These are phyloP conservation scores for Colletotrichum graminicola DNA, from an alignment of 2,329 filamentous ascomycete species.

Conservation along the genomic window DNA sequence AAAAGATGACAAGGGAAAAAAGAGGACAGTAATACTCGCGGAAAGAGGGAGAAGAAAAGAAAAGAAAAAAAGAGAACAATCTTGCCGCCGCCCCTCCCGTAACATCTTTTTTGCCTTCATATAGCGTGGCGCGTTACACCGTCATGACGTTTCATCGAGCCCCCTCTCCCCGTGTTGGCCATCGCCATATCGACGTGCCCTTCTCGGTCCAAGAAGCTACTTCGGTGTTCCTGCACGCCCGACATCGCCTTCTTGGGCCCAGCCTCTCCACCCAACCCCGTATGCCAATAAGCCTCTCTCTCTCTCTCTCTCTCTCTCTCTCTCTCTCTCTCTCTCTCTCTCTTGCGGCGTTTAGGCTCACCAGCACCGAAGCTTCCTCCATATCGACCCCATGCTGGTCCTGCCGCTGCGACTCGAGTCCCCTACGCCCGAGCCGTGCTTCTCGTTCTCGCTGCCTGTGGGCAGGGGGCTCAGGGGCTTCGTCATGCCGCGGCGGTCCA, in stretches of 20 bases:
- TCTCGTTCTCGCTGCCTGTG: conserved; percentile 53
- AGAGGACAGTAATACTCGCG: background rate
- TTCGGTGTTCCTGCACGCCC: background rate
- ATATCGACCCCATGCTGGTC: conserved; percentile 61
- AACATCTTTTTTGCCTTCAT: conserved; percentile 1
- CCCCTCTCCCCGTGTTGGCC: background rate
- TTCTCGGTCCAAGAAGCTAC: background rate
- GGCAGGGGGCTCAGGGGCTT: conserved; percentile 69
- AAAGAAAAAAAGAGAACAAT: conserved; percentile 3
- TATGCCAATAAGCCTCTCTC: background rate
- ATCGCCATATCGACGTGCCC: background rate
- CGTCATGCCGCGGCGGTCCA: conserved; percentile 67
- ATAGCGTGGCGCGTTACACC: conserved; percentile 20
- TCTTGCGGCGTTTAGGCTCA: conserved; percentile 45
- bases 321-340: background rate
- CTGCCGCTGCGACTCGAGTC: conserved; percentile 59
- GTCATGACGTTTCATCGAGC: conserved; percentile 29
- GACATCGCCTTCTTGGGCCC: background rate
- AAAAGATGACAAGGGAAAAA: too few relatives aligned
- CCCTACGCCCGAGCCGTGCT: conserved; percentile 60
- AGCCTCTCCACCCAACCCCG: too few relatives aligned
- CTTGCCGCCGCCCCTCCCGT: background rate
- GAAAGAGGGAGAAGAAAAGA: too few relatives aligned
- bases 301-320: background rate
- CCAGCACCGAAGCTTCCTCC: conserved; percentile 70